Conservation (phyloP, 805 yeast genomes). For the Lachancea lanzarotensis region DNA sequence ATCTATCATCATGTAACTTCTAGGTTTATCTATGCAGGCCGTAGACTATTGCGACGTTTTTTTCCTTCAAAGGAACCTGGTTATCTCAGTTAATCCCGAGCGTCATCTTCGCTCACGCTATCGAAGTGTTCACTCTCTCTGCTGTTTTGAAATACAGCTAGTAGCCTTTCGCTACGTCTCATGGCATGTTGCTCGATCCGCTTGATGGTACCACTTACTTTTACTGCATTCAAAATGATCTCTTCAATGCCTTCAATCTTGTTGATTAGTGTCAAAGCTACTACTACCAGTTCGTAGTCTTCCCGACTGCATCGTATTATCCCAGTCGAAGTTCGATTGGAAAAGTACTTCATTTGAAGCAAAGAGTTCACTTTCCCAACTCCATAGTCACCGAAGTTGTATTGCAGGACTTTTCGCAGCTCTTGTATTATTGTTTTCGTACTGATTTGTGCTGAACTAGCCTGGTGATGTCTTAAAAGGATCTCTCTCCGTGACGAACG, state of each 20-base stretch:
- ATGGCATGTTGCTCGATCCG: slow-evolving; percentile 73
- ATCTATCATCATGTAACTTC: not conserved
- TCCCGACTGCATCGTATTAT: slow-evolving; percentile 71
- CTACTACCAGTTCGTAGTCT: slow-evolving; percentile 53
- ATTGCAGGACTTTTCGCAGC: slow-evolving; percentile 49
- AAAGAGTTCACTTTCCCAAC: slow-evolving; percentile 55
- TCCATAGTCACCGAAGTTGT: slow-evolving; percentile 75
- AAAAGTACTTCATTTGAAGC: slow-evolving; percentile 68
- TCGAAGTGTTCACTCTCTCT: slow-evolving; percentile 14
- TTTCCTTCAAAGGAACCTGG: no score
- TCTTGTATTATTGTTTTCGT: slow-evolving; percentile 45
- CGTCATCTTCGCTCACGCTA: slow-evolving; percentile 15
- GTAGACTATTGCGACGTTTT: no score
- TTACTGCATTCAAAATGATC: slow-evolving; percentile 54
- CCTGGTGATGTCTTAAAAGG: slow-evolving; percentile 43
- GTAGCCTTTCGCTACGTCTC: slow-evolving; percentile 31
- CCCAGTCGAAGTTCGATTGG: slow-evolving; percentile 75
- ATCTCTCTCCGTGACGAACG: slow-evolving; percentile 12
- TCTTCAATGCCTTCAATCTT: slow-evolving; percentile 41
- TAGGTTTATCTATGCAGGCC: slow-evolving; percentile 5
- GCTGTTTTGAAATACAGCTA: slow-evolving; percentile 11
- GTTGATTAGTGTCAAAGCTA: slow-evolving; percentile 55
- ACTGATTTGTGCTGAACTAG: slow-evolving; percentile 44
- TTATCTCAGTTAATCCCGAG: slow-evolving; percentile 8
- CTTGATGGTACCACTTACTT: slow-evolving; percentile 81